Conservation (phyloP, 2,329 filamentous ascomycete species). For the Sphaerulina musiva region DNA sequence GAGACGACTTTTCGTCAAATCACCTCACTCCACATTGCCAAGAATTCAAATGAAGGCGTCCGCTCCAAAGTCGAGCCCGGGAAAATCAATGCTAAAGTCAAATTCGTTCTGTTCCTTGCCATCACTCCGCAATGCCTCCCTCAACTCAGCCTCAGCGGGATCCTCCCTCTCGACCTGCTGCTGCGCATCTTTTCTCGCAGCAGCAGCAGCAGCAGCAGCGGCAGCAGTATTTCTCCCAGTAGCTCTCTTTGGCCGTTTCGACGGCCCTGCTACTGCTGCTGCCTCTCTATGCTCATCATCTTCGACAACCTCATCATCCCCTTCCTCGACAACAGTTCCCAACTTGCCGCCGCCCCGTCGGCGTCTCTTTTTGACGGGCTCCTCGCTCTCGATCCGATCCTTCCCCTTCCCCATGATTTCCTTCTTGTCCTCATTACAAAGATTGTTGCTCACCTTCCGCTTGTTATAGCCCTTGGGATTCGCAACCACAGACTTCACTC, state of each 20-base stretch:
- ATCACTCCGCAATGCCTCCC: not conserved
- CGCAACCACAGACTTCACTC: slow-evolving; percentile 19
- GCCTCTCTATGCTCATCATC: no score
- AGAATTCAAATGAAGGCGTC: not conserved
- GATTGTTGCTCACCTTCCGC: slow-evolving; percentile 18
- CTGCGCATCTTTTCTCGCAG: not conserved
- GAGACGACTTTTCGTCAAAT: no score
- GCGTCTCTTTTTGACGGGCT: slow-evolving; percentile 1
- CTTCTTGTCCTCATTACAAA: slow-evolving; percentile 22
- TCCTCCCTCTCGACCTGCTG: not conserved
- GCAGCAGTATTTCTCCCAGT: not conserved
- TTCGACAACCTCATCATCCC: not conserved
- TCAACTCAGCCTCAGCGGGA: not conserved
- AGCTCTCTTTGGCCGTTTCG: not conserved
- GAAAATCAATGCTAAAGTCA: not conserved
- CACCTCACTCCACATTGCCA: not conserved
- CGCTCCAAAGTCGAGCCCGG: not conserved
- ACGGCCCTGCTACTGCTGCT: no score
- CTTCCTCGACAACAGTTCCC: not conserved
- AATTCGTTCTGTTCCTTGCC: not conserved
- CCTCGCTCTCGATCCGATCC: slow-evolving; percentile 3
- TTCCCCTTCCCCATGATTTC: slow-evolving; percentile 19
- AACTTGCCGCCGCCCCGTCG: not conserved
- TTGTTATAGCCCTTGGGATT: slow-evolving; percentile 18
- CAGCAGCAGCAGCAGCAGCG: not conserved